Evolutionary conservation across 768 basidiomycete genomes (phyloP).

Genomic region (Solioccasus polychromus): DNA sequence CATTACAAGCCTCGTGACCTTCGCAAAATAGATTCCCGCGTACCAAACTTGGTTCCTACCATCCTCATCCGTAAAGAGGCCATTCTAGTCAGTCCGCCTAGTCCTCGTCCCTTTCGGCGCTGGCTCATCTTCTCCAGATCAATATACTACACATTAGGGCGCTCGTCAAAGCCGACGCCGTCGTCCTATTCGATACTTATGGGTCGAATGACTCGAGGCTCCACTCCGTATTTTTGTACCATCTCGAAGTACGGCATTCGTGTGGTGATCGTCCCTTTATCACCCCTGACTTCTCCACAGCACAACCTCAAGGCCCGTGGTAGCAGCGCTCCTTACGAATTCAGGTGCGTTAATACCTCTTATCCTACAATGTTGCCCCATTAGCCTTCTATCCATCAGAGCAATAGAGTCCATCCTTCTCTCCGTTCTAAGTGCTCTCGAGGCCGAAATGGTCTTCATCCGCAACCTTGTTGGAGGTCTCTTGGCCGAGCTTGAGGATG

Average conservation of each 20-base stretch:
- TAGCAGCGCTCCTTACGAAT: constrained; percentile 79
- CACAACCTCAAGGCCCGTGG: constrained; percentile 79
- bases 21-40: constrained; percentile 91
- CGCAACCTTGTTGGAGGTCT: constrained; percentile 87
- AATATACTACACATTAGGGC: constrained; percentile 95
- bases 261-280: constrained; percentile 10
- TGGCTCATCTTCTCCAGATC: constrained; percentile 45
- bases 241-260: constrained; percentile 61
- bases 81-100: constrained; percentile 60
- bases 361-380: constrained; percentile 11
- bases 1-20: constrained; percentile 81
- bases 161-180: constrained; percentile 88
- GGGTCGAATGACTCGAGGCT: constrained; percentile 84
- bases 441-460: constrained; percentile 95
- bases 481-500: constrained; percentile 89
- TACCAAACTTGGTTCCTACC: constrained; percentile 92
- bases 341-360: constrained; percentile 51
- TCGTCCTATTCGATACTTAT: constrained; percentile 89
- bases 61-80: constrained; percentile 88
- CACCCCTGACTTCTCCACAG: constrained; percentile 37
- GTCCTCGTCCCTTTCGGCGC: constrained; percentile 1
- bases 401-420: constrained; percentile 92
- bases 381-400: constrained; percentile 40
- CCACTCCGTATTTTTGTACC: constrained; percentile 85
- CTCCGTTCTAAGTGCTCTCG: constrained; percentile 87